These are phyloP conservation scores for Dichomitus squalens DNA, from an alignment of 1,284 basidiomycete species.

Conservation along the genomic window DNA sequence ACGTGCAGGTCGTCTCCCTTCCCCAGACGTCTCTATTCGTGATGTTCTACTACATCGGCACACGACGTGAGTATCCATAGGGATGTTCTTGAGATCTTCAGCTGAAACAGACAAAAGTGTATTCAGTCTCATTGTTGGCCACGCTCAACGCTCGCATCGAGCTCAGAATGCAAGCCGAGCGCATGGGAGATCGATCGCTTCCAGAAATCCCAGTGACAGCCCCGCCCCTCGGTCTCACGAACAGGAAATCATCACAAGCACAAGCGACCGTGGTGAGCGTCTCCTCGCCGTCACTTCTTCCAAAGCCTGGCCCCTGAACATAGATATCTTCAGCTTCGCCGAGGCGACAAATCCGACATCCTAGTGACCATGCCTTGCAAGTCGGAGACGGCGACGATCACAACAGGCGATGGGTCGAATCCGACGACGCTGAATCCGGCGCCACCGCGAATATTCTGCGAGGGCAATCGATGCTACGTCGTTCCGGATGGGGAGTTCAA, in stretches of 20 bases:
- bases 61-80: conserved; percentile 7
- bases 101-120: conserved; percentile 4
- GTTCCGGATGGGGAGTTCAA: conserved; percentile 1
- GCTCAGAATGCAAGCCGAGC: conserved; percentile 11
- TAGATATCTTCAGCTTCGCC: not conserved
- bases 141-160: conserved; percentile 13
- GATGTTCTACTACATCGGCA: conserved; percentile 20
- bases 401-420: not conserved
- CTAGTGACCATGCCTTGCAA: not conserved
- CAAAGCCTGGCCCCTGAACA: not conserved
- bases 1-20: not conserved
- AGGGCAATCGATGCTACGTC: not conserved
- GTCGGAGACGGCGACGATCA: not conserved
- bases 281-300: not conserved
- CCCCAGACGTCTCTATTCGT: conserved; percentile 14
- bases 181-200: conserved; percentile 11
- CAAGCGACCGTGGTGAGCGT: not conserved
- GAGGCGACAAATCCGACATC: not conserved
- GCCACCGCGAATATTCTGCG: not conserved
- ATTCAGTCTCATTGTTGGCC: conserved; percentile 11
- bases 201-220: conserved; percentile 10
- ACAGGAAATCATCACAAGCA: not conserved
- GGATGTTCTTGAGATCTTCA: too few species aligned
- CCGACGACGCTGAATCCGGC: not conserved
- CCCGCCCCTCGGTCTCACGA: not conserved